Evolutionary conservation across 345 rosid species (phyloP).

Genomic region (Carallia brachiata): DNA sequence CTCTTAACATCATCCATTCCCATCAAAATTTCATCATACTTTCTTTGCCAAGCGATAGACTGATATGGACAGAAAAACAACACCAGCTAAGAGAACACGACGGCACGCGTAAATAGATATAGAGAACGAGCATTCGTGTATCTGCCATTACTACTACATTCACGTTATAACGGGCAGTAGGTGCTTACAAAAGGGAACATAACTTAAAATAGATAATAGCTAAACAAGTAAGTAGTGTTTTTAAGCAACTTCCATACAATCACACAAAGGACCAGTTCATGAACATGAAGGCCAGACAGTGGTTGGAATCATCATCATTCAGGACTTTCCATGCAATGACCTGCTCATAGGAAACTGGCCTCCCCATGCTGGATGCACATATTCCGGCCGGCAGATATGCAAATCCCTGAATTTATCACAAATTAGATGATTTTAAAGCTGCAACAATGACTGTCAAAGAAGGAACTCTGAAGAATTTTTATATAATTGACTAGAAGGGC

Average conservation of each 20-base stretch:
- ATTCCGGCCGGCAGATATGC: constrained; percentile 82
- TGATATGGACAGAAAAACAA: not conserved
- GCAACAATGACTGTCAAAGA: too few species aligned
- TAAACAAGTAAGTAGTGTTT: constrained; percentile 4
- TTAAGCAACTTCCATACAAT: constrained; percentile 12
- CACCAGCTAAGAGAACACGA: constrained; percentile 6
- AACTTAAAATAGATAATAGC: constrained; percentile 10
- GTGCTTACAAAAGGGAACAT: not conserved
- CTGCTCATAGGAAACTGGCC: constrained; percentile 82
- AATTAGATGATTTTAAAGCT: not conserved
- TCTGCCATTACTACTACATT: constrained; percentile 3
- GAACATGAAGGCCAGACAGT: constrained; percentile 91
- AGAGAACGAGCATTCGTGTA: constrained; percentile 7
- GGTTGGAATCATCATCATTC: constrained; percentile 79
- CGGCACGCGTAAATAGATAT: not conserved
- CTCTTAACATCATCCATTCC: not conserved
- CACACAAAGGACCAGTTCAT: constrained; percentile 91
- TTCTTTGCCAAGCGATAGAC: not conserved
- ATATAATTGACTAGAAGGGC: not conserved
- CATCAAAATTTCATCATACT: constrained; percentile 13
- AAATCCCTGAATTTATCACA: constrained; percentile 56
- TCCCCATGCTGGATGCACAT: constrained; percentile 95
- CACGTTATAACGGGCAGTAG: not conserved
- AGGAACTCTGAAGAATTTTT: not conserved
- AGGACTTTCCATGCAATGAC: constrained; percentile 95